Evolutionary conservation across 805 yeast genomes (phyloP).

Genomic region (Tetrapisispora phaffii): DNA sequence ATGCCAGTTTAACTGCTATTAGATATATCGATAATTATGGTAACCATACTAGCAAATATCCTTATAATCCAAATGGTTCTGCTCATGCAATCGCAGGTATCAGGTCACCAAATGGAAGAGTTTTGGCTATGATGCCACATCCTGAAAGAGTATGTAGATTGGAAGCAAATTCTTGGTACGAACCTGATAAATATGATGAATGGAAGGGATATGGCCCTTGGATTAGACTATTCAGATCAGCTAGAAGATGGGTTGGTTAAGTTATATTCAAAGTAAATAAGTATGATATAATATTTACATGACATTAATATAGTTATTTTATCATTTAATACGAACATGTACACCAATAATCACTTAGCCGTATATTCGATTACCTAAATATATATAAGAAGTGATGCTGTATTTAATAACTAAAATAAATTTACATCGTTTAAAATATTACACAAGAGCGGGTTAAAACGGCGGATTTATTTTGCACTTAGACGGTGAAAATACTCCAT

Average conservation of each 20-base stretch:
- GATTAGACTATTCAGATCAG: constrained; percentile 86
- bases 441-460: too few species aligned
- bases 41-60: constrained; percentile 68
- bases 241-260: constrained; percentile 81
- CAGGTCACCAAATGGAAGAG: constrained; percentile 83
- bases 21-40: constrained; percentile 91
- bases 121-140: constrained; percentile 97
- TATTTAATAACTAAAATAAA: too few species aligned
- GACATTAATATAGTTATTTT: too few species aligned
- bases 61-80: constrained; percentile 95
- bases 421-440: too few species aligned
- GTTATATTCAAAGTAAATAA: background rate
- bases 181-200: constrained; percentile 43
- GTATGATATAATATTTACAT: background rate
- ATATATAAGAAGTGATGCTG: too few species aligned
- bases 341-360: too few species aligned
- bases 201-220: constrained; percentile 92
- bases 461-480: background rate
- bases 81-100: constrained; percentile 90
- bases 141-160: constrained; percentile 90
- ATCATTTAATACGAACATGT: too few species aligned
- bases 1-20: constrained; percentile 50
- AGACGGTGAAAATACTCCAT: background rate
- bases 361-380: too few species aligned
- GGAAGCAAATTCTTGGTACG: constrained; percentile 88